Conservation (phyloP, 495 filamentous ascomycete genomes). For the Trichodelitschia bisporula region DNA sequence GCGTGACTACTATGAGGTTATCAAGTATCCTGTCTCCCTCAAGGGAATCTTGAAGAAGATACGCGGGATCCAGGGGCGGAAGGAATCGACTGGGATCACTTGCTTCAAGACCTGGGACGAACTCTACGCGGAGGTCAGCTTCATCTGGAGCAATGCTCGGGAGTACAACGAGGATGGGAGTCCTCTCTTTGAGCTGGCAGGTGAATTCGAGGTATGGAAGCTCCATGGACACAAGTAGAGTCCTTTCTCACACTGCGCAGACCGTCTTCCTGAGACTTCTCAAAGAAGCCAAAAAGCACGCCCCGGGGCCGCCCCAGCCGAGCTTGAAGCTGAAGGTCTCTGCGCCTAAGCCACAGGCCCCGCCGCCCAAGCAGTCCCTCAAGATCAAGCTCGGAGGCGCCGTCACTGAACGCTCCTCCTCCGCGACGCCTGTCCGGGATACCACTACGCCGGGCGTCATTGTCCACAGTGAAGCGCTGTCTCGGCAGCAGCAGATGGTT, state of each 20-base stretch:
- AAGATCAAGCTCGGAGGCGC: conserved; percentile 16
- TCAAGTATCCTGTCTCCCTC: conserved; percentile 46
- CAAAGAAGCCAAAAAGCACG: conserved; percentile 34
- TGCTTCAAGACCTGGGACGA: conserved; percentile 54
- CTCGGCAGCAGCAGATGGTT: too few species aligned
- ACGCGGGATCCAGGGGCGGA: conserved; percentile 38
- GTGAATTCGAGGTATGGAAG: conserved; percentile 41
- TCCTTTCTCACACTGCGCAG: conserved; percentile 21
- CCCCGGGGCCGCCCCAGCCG: conserved; percentile 36
- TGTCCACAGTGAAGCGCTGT: too few species aligned
- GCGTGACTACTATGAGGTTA: conserved; percentile 55
- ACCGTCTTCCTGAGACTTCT: conserved; percentile 37
- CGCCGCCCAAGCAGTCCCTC: conserved; percentile 8
- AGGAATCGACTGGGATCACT: conserved; percentile 35
- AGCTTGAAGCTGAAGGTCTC: conserved; percentile 55
- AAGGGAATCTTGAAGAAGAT: conserved; percentile 45
- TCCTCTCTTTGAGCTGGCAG: conserved; percentile 44
- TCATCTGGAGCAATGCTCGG: conserved; percentile 68
- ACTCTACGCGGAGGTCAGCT: conserved; percentile 52
- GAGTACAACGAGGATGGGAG: conserved; percentile 79
- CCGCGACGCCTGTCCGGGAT: too few species aligned
- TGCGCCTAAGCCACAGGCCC: too few species aligned
- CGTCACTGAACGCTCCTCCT: too few species aligned
- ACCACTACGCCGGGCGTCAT: too few species aligned
- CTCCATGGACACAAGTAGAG: conserved; percentile 5